Evolutionary conservation across 306 rosid species (phyloP).

Genomic region (Pterocarpus santalinus): DNA sequence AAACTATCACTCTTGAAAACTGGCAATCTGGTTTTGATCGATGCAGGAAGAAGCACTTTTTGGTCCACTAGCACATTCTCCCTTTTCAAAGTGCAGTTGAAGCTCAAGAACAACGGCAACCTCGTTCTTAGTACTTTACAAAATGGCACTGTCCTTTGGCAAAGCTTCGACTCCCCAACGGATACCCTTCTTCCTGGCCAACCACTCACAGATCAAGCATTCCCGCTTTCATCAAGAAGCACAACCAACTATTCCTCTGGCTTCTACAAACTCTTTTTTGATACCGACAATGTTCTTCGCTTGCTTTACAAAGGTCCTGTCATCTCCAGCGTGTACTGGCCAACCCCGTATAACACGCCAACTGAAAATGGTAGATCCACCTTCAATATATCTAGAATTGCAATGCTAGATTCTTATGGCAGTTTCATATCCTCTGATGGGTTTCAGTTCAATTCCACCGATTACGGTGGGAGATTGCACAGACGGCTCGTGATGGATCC

Average conservation of each 20-base stretch:
- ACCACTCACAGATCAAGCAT: constrained; percentile 41
- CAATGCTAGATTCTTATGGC: constrained; percentile 39
- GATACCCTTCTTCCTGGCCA: constrained; percentile 65
- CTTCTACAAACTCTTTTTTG: constrained; percentile 54
- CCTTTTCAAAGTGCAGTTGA: constrained; percentile 11
- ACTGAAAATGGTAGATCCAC: constrained; percentile 39
- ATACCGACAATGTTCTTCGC: constrained; percentile 55
- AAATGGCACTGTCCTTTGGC: constrained; percentile 50
- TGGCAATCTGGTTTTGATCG: constrained; percentile 60
- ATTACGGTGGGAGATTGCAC: neutral
- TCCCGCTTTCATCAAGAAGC: constrained; percentile 48
- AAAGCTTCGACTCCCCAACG: constrained; percentile 62
- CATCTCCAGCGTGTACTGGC: constrained; percentile 54
- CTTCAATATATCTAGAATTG: constrained; percentile 49
- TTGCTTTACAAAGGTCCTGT: constrained; percentile 39
- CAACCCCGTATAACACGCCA: constrained; percentile 24
- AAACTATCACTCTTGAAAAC: constrained; percentile 46
- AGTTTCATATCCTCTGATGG: constrained; percentile 49
- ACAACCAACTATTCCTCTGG: constrained; percentile 51
- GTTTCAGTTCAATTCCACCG: neutral
- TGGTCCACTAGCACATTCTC: constrained; percentile 55
- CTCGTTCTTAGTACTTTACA: constrained; percentile 43
- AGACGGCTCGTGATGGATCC: constrained; percentile 47
- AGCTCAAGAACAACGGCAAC: constrained; percentile 57
- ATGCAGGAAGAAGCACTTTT: constrained; percentile 46